phyloP scores from a whole-genome alignment of 805 yeast genomes.

The Wickerhamiella shivajii region DNA sequence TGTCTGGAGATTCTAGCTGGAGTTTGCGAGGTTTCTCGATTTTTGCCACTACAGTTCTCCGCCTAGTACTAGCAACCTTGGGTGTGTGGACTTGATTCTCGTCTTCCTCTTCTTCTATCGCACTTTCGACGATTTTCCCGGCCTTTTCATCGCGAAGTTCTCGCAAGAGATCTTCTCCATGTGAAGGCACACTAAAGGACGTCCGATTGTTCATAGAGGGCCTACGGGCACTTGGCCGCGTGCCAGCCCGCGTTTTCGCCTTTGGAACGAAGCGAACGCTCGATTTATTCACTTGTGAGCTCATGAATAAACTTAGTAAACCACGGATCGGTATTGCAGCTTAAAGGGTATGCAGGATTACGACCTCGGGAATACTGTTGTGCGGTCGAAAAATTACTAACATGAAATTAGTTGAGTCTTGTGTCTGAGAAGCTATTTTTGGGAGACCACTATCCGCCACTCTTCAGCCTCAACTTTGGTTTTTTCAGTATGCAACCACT shows the following conservation, averaged over 20 bases:
- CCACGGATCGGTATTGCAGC: neutral
- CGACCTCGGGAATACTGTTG: too few species aligned
- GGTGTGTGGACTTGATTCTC: too few species aligned
- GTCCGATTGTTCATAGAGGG: conserved; percentile 2
- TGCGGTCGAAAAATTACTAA: too few species aligned
- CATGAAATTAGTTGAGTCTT: too few species aligned
- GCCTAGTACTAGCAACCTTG: too few species aligned
- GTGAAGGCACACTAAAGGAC: conserved; percentile 4
- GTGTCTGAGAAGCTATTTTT: too few species aligned
- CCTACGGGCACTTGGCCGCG: conserved; percentile 3
- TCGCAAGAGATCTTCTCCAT: conserved; percentile 2
- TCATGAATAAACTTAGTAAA: conserved; percentile 15
- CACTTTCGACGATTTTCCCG: conserved; percentile 1
- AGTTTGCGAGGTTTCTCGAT: too few species aligned
- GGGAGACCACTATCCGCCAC: too few species aligned
- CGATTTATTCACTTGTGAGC: conserved; percentile 26
- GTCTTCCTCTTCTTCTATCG: conserved; percentile 6
- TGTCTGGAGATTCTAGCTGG: too few species aligned
- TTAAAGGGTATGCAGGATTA: neutral
- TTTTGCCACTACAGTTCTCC: too few species aligned
- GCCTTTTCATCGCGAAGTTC: conserved; percentile 1
- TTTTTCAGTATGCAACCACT: neutral
- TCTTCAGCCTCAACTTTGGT: too few species aligned
- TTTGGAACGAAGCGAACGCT: conserved; percentile 23
- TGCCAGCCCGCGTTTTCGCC: conserved; percentile 18